Conservation (phyloP, 768 basidiomycete genomes). For the Thelephora aurantiotincta region DNA sequence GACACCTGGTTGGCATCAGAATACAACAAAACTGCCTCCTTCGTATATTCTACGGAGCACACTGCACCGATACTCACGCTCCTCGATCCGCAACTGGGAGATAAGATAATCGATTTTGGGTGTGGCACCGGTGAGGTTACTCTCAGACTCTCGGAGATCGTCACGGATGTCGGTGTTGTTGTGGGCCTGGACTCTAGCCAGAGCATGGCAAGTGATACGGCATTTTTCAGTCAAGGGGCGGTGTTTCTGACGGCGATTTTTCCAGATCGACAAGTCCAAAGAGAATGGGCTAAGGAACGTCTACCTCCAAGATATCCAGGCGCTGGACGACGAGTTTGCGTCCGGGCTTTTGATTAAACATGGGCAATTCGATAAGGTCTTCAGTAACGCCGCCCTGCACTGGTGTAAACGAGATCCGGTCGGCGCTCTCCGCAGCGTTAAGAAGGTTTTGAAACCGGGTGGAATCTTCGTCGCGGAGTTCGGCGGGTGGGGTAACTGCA, state of each 20-base stretch:
- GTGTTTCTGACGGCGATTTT: not conserved
- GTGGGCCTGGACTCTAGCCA: conserved; percentile 59
- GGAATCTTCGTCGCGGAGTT: conserved; percentile 68
- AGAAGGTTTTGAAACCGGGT: conserved; percentile 47
- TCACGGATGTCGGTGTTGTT: conserved; percentile 35
- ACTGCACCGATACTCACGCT: conserved; percentile 42
- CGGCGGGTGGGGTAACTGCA: conserved; percentile 62
- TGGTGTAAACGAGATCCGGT: conserved; percentile 73
- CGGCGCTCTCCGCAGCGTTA: conserved; percentile 48
- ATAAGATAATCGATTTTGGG: conserved; percentile 63
- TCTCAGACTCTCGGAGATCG: conserved; percentile 34
- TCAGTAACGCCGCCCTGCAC: conserved; percentile 70
- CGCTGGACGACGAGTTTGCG: conserved; percentile 17
- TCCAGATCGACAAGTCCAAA: conserved; percentile 39
- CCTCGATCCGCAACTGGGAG: conserved; percentile 48
- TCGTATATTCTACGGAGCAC: conserved; percentile 50
- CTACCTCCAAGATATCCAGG: conserved; percentile 42
- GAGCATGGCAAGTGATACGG: conserved; percentile 43
- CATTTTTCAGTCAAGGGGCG: not conserved
- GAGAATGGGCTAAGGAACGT: conserved; percentile 29
- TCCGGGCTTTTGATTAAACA: conserved; percentile 9
- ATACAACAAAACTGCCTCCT: conserved; percentile 53
- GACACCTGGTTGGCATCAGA: conserved; percentile 36
- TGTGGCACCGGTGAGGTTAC: conserved; percentile 80
- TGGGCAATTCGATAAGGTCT: conserved; percentile 54